Evolutionary conservation across 2,329 filamentous ascomycete genomes (phyloP).

Genomic region (Lasiodiplodia theobromae): DNA sequence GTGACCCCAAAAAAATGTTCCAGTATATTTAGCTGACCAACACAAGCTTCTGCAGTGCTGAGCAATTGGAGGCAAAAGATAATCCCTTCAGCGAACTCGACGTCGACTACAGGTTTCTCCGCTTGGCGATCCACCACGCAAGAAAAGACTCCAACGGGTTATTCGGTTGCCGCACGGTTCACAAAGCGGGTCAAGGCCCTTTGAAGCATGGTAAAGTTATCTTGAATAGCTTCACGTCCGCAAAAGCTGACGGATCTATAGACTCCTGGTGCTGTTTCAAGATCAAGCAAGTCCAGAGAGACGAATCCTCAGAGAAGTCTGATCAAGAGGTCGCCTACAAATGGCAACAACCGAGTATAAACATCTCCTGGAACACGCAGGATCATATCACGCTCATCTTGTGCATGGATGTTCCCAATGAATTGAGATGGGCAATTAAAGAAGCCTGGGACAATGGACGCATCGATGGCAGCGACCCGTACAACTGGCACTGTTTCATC

Average conservation of each 20-base stretch:
- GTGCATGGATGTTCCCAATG: neutral
- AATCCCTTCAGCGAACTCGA: too few species aligned
- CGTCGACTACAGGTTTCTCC: neutral
- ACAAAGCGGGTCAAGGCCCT: neutral
- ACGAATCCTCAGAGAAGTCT: too few species aligned
- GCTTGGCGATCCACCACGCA: neutral
- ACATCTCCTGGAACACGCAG: neutral
- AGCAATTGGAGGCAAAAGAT: neutral
- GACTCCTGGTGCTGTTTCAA: constrained; percentile 27
- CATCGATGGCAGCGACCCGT: neutral
- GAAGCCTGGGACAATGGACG: neutral
- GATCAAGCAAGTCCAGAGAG: constrained; percentile 16
- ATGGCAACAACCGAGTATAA: constrained; percentile 7
- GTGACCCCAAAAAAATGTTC: neutral
- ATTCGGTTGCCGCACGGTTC: constrained; percentile 5
- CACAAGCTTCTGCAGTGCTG: neutral
- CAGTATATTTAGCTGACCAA: neutral
- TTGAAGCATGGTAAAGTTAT: neutral
- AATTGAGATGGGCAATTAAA: neutral
- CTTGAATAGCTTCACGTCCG: neutral
- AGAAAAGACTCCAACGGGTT: constrained; percentile 16
- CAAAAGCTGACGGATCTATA: neutral
- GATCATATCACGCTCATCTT: neutral
- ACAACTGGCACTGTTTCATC: constrained; percentile 6
- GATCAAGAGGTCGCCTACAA: neutral